Evolutionary conservation across 1,139 yeast species (phyloP).

Genomic region (Yamadazyma trypodendri): DNA sequence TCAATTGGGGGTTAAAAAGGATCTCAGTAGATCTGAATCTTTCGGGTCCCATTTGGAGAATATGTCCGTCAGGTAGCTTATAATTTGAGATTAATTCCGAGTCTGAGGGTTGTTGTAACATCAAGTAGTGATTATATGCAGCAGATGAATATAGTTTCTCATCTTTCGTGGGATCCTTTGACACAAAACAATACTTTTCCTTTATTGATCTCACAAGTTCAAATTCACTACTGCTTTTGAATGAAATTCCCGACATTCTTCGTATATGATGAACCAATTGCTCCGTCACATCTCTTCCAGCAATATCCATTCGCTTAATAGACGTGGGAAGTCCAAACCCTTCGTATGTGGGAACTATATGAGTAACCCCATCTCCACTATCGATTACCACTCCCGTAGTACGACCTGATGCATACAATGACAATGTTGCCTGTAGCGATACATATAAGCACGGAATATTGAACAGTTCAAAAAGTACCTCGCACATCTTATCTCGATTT

Average conservation of each 20-base stretch:
- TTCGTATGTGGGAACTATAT: conserved; percentile 84
- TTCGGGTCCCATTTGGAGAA: conserved; percentile 61
- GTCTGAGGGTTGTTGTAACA: conserved; percentile 7
- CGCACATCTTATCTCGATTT: conserved; percentile 74
- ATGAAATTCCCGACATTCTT: conserved; percentile 56
- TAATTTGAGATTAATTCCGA: conserved; percentile 42
- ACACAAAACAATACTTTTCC: conserved; percentile 70
- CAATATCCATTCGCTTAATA: conserved; percentile 73
- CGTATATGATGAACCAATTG: conserved; percentile 67
- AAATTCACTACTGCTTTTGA: conserved; percentile 72
- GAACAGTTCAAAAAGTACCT: conserved; percentile 78
- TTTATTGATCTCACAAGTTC: conserved; percentile 80
- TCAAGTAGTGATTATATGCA: conserved; percentile 19
- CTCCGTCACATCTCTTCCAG: conserved; percentile 85
- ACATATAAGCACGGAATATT: conserved; percentile 85
- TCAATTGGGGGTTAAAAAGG: conserved; percentile 72
- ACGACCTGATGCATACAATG: conserved; percentile 84
- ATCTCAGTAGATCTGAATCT: conserved; percentile 72
- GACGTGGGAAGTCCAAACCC: conserved; percentile 81
- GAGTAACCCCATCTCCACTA: conserved; percentile 90
- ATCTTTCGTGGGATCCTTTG: conserved; percentile 67
- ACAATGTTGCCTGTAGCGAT: conserved; percentile 78
- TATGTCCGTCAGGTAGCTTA: conserved; percentile 82
- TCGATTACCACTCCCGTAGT: conserved; percentile 91
- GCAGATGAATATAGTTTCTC: conserved; percentile 53